Conservation (phyloP, 2,329 filamentous ascomycete genomes). For the Dactylonectria estremocensis region DNA sequence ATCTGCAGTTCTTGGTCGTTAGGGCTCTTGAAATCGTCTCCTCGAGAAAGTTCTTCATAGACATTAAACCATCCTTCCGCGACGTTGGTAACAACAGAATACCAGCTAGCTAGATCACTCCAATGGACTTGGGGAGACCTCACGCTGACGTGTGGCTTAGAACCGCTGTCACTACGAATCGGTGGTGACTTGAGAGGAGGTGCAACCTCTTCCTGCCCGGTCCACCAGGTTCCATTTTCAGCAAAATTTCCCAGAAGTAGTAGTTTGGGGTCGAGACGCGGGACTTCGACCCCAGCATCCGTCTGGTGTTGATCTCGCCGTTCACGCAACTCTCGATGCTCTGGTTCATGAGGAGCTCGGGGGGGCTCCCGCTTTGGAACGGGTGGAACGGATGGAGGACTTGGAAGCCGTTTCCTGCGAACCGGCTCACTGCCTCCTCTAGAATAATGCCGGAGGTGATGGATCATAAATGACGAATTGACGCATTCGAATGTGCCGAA, state of each 20-base stretch:
- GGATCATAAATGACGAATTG: constrained; percentile 81
- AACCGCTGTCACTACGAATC: constrained; percentile 36
- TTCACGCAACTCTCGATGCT: constrained; percentile 50
- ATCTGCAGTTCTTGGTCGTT: constrained; percentile 57
- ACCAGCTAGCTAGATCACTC: constrained; percentile 81
- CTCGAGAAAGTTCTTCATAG: constrained; percentile 66
- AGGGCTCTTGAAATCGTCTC: constrained; percentile 49
- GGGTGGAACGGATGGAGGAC: constrained; percentile 35
- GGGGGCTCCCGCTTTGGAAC: constrained; percentile 53
- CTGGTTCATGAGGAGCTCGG: constrained; percentile 42
- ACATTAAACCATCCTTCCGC: constrained; percentile 76
- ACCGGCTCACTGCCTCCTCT: constrained; percentile 44
- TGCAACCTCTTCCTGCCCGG: constrained; percentile 62
- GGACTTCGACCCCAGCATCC: constrained; percentile 40
- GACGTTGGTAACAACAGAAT: constrained; percentile 77
- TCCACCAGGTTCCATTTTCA: constrained; percentile 89
- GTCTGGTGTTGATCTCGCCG: constrained; percentile 35
- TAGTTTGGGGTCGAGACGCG: constrained; percentile 81
- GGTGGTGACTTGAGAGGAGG: constrained; percentile 36
- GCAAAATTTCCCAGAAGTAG: constrained; percentile 82
- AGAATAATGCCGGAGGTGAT: constrained; percentile 53
- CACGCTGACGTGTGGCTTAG: constrained; percentile 34
- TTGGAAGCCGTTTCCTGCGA: constrained; percentile 45
- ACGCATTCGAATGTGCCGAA: constrained; percentile 80
- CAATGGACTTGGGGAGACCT: constrained; percentile 81